Base-by-base conservation (phyloP, 106 monocot genomes). In the Xerophyta viscosa region DNA sequence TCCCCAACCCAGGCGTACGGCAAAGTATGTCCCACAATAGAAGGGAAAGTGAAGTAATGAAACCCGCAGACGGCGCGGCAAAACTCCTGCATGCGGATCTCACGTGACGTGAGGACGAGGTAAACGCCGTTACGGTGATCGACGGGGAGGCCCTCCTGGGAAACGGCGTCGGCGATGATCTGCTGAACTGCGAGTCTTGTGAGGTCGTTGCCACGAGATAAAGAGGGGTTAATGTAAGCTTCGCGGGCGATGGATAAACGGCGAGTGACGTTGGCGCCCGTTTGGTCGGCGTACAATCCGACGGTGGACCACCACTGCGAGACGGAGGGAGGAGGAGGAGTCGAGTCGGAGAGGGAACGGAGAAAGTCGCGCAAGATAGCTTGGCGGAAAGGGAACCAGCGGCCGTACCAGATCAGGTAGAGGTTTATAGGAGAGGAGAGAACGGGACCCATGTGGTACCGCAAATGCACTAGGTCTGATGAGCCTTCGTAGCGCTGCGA, bases 41-140 rank as follows among this genome's bases (percentile, higher is more conserved):
- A 80, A 2, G 73, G 70, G 70, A 86, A 86, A 52, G 86, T 86
- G 73, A 86, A 86, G 73, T 80, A 86, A 67, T 86, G 86, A 70
- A 80, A 80, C 20, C 86, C 86, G 58, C 79, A 80, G 8, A 70
- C 73, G 3, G 66, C 76, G 11, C 80, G 69, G 67, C 86, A 86
- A 73, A 86, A 86, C 29, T 80, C 85, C 44, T 79, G 79, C 28
- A 86, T 39, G 20, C 28, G 14, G 52, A 86, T 56, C 9, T 70
- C 86, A 6, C 46, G 49, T 27, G 80, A 25, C 9, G 86, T 86
- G 33, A 86, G 65, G 20, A 86, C 62, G 21, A 86, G 76, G 63
- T 86, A 86, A 44, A 73, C 76, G 15, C 86, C 86, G 64, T 63
- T 65, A 23, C 77, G 68, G 60, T 72, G 76, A 57, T 79, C 72